Percentiles rank a stretch among this genome's conserved stretches.
phyloP scores from a whole-genome alignment of 1,284 basidiomycete species.

The Ceratorhiza oryzae-sativae region DNA sequence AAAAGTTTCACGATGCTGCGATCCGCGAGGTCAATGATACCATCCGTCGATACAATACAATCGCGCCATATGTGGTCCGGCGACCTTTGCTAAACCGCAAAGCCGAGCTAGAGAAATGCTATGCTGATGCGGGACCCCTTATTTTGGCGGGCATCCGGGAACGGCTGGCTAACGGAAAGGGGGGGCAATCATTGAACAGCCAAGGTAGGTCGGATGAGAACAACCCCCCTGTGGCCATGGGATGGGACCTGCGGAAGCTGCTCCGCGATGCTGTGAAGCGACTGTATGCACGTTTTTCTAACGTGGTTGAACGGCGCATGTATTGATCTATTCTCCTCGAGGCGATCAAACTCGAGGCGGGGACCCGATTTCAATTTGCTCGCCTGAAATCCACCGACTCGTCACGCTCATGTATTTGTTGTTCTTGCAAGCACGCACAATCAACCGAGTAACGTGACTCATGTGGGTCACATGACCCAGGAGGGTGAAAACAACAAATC shows the following conservation, averaged over 20 bases:
- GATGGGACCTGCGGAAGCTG: background rate
- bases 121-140: constrained; percentile 56
- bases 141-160: constrained; percentile 19
- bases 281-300: constrained; percentile 34
- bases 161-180: background rate
- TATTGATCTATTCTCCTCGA: constrained; percentile 29
- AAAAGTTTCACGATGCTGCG: constrained; percentile 70
- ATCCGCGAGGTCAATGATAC: constrained; percentile 75
- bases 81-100: constrained; percentile 64
- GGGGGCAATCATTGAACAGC: background rate
- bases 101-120: constrained; percentile 65
- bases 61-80: constrained; percentile 78
- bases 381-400: constrained; percentile 4
- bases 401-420: constrained; percentile 11
- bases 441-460: constrained; percentile 7
- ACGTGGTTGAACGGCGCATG: constrained; percentile 21
- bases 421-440: constrained; percentile 16
- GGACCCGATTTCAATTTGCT: background rate
- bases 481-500: constrained; percentile 1
- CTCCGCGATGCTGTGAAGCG: constrained; percentile 31
- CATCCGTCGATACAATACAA: constrained; percentile 78
- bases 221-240: background rate
- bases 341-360: constrained; percentile 25
- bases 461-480: constrained; percentile 10
- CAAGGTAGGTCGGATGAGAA: background rate